Base-by-base conservation (phyloP, 148 eudicot genomes). In the Chenopodium suecicum region DNA sequence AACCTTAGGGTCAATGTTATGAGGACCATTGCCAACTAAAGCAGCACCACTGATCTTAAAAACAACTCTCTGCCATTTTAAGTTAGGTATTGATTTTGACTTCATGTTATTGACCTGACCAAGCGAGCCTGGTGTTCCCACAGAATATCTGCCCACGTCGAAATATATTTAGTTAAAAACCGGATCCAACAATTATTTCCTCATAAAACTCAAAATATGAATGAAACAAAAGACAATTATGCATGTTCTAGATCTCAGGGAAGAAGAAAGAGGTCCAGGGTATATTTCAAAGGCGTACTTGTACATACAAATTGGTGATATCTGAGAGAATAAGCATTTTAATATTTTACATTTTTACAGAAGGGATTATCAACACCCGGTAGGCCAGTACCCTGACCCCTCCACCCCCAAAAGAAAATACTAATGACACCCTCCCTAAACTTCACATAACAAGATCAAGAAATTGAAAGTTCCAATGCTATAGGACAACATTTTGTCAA, bases 31-130 rank as follows among this genome's bases (percentile, higher is more conserved):
- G 82, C 98, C 95, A 81, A 91, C 91, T 82, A 97, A 87, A 78
- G 99, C 92, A 88, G 94, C 89, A 81, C 99, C 99, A 72, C 99
- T 94, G 79, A 97, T 92, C 88, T 94, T 97, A 75, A 97, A 90
- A 73, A 97, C 93, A 63, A 97, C 99, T 89, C 99, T 94, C 81
- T 94, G 92, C 99, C 99, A 94, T 87, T 92, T 92, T 48, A 89
- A 87, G 68, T 70, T 91, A 63, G 88, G 63, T 63, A 87, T 74
- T 75, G 95, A 71, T 89, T 94, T 97, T 73, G 90, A 78, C 88
- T 96, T 96, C 73, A 86, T 41, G 71, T 76, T 89, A 79, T 70
- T 88, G 74, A 88, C 82, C 78, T 86, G 97, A 69, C 86, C 90
- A 83, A 86, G 86, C 27, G 92, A 86, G 84, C 87, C 91, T 69